phyloP scores from a whole-genome alignment of 83 land plant genomes.

The Picea abies region DNA sequence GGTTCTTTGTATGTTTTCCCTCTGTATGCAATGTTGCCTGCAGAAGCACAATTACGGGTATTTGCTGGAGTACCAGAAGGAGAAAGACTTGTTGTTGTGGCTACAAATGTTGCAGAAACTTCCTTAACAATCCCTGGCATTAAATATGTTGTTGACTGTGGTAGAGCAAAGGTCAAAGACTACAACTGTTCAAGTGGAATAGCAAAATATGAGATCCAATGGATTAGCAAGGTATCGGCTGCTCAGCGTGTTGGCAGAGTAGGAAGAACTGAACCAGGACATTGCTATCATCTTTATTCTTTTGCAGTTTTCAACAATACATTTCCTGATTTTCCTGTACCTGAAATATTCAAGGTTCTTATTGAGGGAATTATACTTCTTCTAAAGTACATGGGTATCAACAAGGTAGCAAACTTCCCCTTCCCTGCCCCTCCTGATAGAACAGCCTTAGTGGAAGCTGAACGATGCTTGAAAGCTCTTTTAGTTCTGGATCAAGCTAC shows the following conservation, averaged over 20 bases:
- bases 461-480: conserved; percentile 75
- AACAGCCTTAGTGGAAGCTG: conserved; percentile 69
- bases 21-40: conserved; percentile 91
- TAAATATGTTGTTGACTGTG: conserved; percentile 92
- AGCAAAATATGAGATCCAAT: conserved; percentile 78
- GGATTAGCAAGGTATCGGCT: conserved; percentile 75
- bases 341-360: conserved; percentile 79
- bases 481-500: conserved; percentile 69
- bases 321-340: conserved; percentile 70
- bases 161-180: conserved; percentile 88
- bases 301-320: no score
- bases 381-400: conserved; percentile 91
- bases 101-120: conserved; percentile 98
- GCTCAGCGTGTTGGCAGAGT: no score
- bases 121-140: conserved; percentile 96
- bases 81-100: conserved; percentile 83
- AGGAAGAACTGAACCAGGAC: no score
- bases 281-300: no score
- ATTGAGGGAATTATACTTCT: conserved; percentile 90
- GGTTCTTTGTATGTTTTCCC: conserved; percentile 77
- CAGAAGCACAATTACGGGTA: conserved; percentile 83
- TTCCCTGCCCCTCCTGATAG: conserved; percentile 84
- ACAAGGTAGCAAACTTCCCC: conserved; percentile 93
- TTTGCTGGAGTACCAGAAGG: conserved; percentile 78
- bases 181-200: conserved; percentile 74